A percentile compares a stretch with the other conserved stretches of the same genome.
phyloP scores from a whole-genome alignment of 306 rosid genomes.

The Luffa acutangula region DNA sequence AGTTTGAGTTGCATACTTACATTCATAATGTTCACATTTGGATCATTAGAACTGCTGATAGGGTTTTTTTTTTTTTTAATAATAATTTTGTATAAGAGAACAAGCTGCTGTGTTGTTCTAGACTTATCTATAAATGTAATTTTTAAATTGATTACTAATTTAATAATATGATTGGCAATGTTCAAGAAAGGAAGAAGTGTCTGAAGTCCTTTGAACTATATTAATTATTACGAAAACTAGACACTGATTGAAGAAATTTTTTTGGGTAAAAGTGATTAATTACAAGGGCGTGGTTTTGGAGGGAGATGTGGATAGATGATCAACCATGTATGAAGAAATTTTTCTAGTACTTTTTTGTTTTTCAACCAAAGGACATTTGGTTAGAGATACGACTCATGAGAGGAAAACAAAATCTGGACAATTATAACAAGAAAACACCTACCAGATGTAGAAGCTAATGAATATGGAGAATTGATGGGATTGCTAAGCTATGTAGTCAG shows the following conservation, averaged over 20 bases:
- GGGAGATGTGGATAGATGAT: not conserved
- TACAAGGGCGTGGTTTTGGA: not conserved
- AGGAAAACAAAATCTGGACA: not conserved
- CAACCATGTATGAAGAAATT: not conserved
- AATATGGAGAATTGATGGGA: not conserved
- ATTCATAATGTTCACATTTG: not conserved
- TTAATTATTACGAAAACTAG: not conserved
- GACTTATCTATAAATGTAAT: not conserved
- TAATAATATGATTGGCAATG: not conserved
- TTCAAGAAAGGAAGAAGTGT: not conserved
- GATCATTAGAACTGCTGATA: not conserved
- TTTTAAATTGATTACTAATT: not conserved
- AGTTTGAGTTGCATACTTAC: not conserved
- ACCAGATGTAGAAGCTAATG: not conserved
- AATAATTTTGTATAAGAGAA: no score
- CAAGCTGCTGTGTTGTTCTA: not conserved
- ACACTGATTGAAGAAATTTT: not conserved
- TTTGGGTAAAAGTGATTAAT: not conserved
- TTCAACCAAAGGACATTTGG: not conserved
- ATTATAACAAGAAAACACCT: not conserved
- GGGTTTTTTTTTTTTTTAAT: not conserved
- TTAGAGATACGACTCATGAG: not conserved
- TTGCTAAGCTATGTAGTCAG: not conserved
- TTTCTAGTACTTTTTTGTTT: not conserved
- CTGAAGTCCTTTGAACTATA: not conserved